A percentile compares a stretch with the other conserved stretches of the same genome.
Evolutionary conservation across 352 stramenopile genomes (phyloP).

Genomic region (Globisporangium cylindrosporum): DNA sequence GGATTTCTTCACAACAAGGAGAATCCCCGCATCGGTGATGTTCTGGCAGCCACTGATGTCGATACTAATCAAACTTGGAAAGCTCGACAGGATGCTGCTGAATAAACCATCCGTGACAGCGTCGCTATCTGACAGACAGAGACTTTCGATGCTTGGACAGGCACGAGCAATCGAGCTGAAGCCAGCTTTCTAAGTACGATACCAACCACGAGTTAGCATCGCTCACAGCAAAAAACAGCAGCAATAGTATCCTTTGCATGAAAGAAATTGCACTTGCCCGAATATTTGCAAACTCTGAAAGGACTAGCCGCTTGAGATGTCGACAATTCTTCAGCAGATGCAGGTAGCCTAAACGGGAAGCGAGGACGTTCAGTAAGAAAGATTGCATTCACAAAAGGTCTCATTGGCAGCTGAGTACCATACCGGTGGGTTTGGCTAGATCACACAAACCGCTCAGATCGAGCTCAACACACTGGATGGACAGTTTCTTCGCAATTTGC

Average conservation of each 20-base stretch:
- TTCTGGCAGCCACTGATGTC: constrained; percentile 43
- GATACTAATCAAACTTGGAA: constrained; percentile 38
- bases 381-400: background rate
- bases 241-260: constrained; percentile 5
- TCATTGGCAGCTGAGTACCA: no score
- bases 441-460: constrained; percentile 26
- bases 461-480: constrained; percentile 38
- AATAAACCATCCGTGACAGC: constrained; percentile 58
- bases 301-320: constrained; percentile 33
- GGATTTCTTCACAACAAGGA: constrained; percentile 37
- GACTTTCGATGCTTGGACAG: constrained; percentile 26
- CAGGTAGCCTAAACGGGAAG: constrained; percentile 28
- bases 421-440: background rate
- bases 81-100: constrained; percentile 25
- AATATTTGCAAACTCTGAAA: constrained; percentile 38
- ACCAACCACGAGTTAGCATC: background rate
- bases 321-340: constrained; percentile 36
- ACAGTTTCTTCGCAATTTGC: constrained; percentile 47
- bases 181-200: constrained; percentile 42
- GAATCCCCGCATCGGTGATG: constrained; percentile 55
- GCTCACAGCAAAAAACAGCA: background rate
- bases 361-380: background rate
- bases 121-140: constrained; percentile 45
- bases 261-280: constrained; percentile 23
- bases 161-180: constrained; percentile 28